A percentile compares a stretch with the other conserved stretches of the same genome.
These are phyloP conservation scores for Solanum lignicaule DNA, from an alignment of 257 asterid species.

Conservation along the genomic window DNA sequence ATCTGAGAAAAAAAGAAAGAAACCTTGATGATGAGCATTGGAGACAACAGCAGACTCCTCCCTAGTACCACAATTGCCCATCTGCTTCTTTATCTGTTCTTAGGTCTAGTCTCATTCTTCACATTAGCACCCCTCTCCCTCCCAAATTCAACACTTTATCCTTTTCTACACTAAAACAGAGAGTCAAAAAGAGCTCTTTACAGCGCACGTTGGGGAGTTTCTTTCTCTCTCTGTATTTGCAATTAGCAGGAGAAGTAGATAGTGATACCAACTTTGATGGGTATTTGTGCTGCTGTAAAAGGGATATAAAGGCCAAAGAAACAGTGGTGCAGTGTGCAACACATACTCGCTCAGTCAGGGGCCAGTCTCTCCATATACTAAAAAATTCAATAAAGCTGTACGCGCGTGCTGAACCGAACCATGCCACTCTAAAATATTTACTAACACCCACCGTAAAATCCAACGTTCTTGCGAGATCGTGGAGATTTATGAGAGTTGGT, in stretches of 20 bases:
- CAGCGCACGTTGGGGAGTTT: neutral
- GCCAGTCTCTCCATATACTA: neutral
- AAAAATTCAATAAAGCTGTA: neutral
- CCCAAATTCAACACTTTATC: conserved; percentile 9
- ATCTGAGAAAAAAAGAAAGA: neutral
- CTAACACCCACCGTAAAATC: neutral
- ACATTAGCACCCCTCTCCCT: neutral
- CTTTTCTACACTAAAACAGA: neutral
- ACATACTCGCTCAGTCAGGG: neutral
- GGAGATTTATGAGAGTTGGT: neutral
- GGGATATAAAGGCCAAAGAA: neutral
- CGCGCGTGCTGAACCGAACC: neutral
- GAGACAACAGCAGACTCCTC: conserved; percentile 90
- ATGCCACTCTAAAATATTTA: neutral
- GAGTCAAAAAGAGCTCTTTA: neutral
- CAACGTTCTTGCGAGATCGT: neutral
- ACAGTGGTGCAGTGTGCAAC: neutral
- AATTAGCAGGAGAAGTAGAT: neutral
- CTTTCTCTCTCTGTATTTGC: neutral
- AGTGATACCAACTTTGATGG: neutral
- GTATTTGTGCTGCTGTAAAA: neutral
- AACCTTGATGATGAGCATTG: conserved; percentile 88
- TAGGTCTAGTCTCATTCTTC: conserved; percentile 38
- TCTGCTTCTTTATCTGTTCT: conserved; percentile 12
- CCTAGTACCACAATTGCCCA: conserved; percentile 99